Percentiles rank a stretch among this genome's conserved stretches.
phyloP scores from a whole-genome alignment of 1,284 basidiomycete genomes.

The Jaminaea rosea region DNA sequence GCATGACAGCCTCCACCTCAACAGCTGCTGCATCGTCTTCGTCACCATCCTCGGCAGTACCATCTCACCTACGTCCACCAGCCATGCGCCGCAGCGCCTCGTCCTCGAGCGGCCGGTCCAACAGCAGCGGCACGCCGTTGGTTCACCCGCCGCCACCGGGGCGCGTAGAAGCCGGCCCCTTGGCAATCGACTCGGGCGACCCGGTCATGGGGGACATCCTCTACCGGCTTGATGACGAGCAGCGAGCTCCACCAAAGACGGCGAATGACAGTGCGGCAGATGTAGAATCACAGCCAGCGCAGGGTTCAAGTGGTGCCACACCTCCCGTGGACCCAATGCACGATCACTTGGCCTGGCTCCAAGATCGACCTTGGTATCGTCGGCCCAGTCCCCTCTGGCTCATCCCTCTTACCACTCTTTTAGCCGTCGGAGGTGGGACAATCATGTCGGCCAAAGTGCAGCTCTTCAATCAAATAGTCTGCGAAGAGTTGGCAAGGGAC shows the following conservation, averaged over 20 bases:
- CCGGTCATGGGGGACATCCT: constrained; percentile 23
- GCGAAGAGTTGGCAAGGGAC: constrained; percentile 15
- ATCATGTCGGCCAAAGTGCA: constrained; percentile 38
- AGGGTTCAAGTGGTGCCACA: neutral
- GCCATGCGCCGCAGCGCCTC: neutral
- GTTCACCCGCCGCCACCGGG: too few relatives aligned
- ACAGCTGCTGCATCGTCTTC: too few relatives aligned
- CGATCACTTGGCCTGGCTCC: neutral
- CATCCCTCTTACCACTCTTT: neutral
- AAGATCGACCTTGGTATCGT: neutral
- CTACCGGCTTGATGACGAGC: constrained; percentile 24
- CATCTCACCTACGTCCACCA: neutral
- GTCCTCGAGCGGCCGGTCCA: neutral
- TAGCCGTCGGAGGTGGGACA: constrained; percentile 16
- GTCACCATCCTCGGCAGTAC: too few relatives aligned
- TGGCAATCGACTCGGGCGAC: constrained; percentile 25
- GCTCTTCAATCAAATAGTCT: constrained; percentile 36
- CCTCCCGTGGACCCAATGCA: neutral
- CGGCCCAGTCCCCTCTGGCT: neutral
- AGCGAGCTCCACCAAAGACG: neutral
- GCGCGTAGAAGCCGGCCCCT: too few relatives aligned
- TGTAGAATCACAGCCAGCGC: neutral
- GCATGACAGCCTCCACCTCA: too few relatives aligned
- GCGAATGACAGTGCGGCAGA: neutral
- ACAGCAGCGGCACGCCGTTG: too few relatives aligned